Conservation (phyloP, 148 eudicot genomes). For the Persicaria maculosa region DNA sequence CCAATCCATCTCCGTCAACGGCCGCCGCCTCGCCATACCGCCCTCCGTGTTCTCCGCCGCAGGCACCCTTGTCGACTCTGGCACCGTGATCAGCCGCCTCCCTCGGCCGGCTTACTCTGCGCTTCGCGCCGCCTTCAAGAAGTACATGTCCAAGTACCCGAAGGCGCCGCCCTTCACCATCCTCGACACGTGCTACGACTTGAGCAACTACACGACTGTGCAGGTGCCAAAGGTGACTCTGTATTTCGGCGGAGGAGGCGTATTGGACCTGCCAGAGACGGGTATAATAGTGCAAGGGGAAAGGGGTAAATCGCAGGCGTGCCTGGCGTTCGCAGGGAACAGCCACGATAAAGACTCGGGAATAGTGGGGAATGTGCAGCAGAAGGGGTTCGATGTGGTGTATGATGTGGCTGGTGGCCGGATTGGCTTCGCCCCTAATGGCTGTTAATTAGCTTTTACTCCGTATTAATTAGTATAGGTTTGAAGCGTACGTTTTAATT, state of each 20-base stretch:
- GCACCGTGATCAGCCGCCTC: constrained; percentile 43
- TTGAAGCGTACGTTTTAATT: no score
- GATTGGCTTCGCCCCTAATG: constrained; percentile 55
- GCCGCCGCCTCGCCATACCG: no score
- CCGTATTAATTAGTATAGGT: no score
- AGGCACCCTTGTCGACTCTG: no score
- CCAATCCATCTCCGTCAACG: no score
- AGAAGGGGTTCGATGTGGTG: constrained; percentile 46
- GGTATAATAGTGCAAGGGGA: no score
- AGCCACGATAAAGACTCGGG: constrained; percentile 24
- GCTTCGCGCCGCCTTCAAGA: constrained; percentile 31
- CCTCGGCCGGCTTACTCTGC: constrained; percentile 49
- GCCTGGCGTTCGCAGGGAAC: constrained; percentile 41
- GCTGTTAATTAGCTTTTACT: constrained; percentile 21
- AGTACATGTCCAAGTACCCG: constrained; percentile 45
- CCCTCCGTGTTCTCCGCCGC: no score
- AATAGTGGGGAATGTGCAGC: constrained; percentile 66
- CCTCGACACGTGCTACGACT: constrained; percentile 60
- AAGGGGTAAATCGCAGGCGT: background rate
- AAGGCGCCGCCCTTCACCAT: constrained; percentile 27
- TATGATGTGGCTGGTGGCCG: constrained; percentile 62
- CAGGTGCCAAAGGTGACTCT: constrained; percentile 39
- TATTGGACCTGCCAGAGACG: constrained; percentile 20
- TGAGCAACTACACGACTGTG: constrained; percentile 25
- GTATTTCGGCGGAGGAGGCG: constrained; percentile 30